phyloP scores from a whole-genome alignment of 495 filamentous ascomycete species.

The Articulospora tetracladia region DNA sequence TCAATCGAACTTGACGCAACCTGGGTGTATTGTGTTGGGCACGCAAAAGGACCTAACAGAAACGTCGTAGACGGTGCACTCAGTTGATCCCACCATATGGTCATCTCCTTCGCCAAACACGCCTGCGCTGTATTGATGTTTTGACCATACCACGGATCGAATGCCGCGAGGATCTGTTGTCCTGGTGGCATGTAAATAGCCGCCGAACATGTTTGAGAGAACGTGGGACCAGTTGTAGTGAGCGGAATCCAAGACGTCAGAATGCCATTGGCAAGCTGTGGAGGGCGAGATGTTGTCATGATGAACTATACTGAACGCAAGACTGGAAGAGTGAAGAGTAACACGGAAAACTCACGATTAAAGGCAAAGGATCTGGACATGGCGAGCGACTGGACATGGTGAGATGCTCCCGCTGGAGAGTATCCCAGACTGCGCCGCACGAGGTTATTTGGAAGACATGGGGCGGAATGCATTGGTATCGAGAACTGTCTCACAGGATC shows the following conservation, averaged over 20 bases:
- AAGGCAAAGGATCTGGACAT: background rate
- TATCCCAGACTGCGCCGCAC: background rate
- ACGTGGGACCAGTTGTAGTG: constrained; percentile 1
- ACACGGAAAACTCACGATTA: background rate
- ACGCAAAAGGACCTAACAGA: constrained; percentile 4
- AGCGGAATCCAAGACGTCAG: constrained; percentile 10
- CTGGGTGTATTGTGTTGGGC: constrained; percentile 4
- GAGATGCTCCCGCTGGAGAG: background rate
- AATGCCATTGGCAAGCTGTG: constrained; percentile 5
- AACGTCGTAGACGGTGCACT: background rate
- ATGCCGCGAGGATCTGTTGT: constrained; percentile 48
- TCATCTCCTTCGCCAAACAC: constrained; percentile 6
- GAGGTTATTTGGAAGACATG: background rate
- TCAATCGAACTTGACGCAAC: constrained; percentile 1
- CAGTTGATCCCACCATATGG: background rate
- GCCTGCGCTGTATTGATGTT: background rate
- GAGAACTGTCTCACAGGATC: background rate
- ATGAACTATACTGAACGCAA: background rate
- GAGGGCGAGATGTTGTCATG: constrained; percentile 10
- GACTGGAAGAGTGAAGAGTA: background rate
- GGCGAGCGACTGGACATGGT: background rate
- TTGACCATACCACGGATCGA: constrained; percentile 68
- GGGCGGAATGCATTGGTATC: background rate
- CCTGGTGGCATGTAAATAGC: constrained; percentile 2
- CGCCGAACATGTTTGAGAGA: constrained; percentile 5